Conservation (phyloP, 1,139 yeast genomes). For the Kodamaea sp. region DNA sequence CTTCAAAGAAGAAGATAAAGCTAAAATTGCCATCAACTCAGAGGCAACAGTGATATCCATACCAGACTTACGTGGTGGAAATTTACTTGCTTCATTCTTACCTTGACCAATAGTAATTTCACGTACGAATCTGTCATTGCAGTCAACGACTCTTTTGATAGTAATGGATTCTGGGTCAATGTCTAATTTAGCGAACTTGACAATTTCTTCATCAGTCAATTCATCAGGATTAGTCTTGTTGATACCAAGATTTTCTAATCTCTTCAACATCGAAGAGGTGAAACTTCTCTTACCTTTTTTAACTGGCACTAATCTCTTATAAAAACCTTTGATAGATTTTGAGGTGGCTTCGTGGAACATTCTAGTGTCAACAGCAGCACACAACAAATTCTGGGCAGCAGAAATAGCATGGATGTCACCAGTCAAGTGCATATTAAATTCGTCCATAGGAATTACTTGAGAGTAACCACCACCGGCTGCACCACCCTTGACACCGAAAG, state of each 20-base stretch:
- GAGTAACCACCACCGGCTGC: constrained; percentile 90
- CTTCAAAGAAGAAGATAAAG: constrained; percentile 60
- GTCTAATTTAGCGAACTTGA: constrained; percentile 59
- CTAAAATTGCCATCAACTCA: constrained; percentile 78
- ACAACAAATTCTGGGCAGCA: constrained; percentile 72
- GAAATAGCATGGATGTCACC: constrained; percentile 85
- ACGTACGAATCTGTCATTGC: constrained; percentile 74
- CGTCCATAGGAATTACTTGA: constrained; percentile 86
- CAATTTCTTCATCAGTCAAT: constrained; percentile 61
- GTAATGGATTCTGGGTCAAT: constrained; percentile 73
- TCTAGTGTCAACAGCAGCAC: constrained; percentile 83
- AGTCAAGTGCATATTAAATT: constrained; percentile 78
- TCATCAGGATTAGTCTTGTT: constrained; percentile 64
- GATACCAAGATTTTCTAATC: constrained; percentile 63
- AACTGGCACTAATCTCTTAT: constrained; percentile 65
- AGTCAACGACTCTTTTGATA: constrained; percentile 76
- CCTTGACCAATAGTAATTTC: constrained; percentile 75
- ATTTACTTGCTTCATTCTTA: constrained; percentile 64
- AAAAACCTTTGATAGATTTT: constrained; percentile 55
- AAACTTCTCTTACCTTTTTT: constrained; percentile 64
- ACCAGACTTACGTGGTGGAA: constrained; percentile 67
- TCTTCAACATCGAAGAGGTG: constrained; percentile 62
- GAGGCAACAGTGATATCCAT: constrained; percentile 83
- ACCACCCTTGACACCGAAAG: constrained; percentile 85
- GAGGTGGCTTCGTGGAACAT: constrained; percentile 78